Base-by-base conservation (phyloP, 169 alveolate species). In the Eimeria falciformis region DNA sequence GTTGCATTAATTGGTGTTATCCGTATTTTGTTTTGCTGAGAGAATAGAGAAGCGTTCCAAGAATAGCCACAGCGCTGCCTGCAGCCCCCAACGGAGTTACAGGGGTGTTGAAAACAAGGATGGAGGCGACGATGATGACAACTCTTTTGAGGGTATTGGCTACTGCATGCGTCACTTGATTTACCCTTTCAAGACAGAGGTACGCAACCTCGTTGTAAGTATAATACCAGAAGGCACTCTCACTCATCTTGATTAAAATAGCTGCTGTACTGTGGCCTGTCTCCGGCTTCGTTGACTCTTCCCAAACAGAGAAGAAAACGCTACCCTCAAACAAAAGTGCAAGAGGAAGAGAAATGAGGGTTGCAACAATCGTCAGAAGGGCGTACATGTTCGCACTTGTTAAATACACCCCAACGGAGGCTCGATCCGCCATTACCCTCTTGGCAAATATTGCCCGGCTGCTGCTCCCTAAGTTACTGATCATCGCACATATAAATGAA, bases 121-220 rank as follows among this genome's bases (percentile, higher is more conserved):
- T 93, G 14, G 97, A 91, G 6, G 96, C 93, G 69, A 92, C 96
- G 33, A 96, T 96, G 21, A 96, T 95, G 65, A 96, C 96, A 17
- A 96, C 95, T 27, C 98, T 77, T 93, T 96, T 96, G 71, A 96
- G 68, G 2, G 97, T 95, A 90, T 96, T 96, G 18, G 97, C 97
- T 29, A 96, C 95, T 2, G 98, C 96, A 91, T 96, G 98, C 14
- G 98, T 94, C 45, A 96, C 95, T 87, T 95, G 98, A 71, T 95
- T 96, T 25, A 96, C 93, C 62, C 90, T 94, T 40, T 96, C 97
- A 25, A 96, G 92, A 75, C 98, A 96, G 71, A 95, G 93, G 91
- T 95, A 96, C 7, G 97, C 96, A 33, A 96, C 94, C 89, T 96
- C 97, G 88, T 96, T 96, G 90, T 96, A 95, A 21, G 91, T 50